phyloP scores from a whole-genome alignment of 164 flowering plant genomes.

The grape (Vitis vinifera) region DNA sequence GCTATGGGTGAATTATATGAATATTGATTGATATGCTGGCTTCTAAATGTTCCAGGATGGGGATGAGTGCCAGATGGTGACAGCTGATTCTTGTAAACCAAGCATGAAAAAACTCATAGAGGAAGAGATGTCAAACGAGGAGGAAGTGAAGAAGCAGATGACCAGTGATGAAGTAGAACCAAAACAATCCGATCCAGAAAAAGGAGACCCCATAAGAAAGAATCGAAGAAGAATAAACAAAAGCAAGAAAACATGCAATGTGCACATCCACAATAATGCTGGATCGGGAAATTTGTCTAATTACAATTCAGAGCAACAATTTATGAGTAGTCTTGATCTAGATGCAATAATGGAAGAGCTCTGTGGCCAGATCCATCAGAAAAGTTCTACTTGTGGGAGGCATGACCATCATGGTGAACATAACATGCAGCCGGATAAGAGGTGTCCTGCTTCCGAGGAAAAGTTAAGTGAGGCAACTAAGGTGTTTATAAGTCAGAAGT shows the following conservation, averaged over 20 bases:
- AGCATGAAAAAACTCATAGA: conserved; percentile 84
- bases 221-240: conserved; percentile 31
- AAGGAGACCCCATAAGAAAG: conserved; percentile 22
- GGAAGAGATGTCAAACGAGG: conserved; percentile 64
- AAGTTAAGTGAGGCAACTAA: conserved; percentile 54
- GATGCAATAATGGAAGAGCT: conserved; percentile 55
- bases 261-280: conserved; percentile 27
- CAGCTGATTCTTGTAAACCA: conserved; percentile 34
- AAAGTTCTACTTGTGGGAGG: conserved; percentile 17
- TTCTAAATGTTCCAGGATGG: conserved; percentile 37
- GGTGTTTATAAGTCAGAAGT: conserved; percentile 52
- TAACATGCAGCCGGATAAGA: conserved; percentile 12
- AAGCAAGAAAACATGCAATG: conserved; percentile 34
- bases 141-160: conserved; percentile 30
- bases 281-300: background rate
- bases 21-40: background rate
- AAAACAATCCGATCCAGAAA: conserved; percentile 22
- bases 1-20: background rate
- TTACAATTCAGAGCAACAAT: conserved; percentile 17
- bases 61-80: conserved; percentile 25
- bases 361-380: conserved; percentile 33
- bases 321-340: conserved; percentile 26
- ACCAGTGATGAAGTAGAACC: conserved; percentile 22
- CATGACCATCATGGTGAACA: conserved; percentile 29
- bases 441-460: conserved; percentile 36